A percentile compares a stretch with the other conserved stretches of the same genome.
Conservation (phyloP, 2,329 filamentous ascomycete genomes). For the Trichoderma sp. region DNA sequence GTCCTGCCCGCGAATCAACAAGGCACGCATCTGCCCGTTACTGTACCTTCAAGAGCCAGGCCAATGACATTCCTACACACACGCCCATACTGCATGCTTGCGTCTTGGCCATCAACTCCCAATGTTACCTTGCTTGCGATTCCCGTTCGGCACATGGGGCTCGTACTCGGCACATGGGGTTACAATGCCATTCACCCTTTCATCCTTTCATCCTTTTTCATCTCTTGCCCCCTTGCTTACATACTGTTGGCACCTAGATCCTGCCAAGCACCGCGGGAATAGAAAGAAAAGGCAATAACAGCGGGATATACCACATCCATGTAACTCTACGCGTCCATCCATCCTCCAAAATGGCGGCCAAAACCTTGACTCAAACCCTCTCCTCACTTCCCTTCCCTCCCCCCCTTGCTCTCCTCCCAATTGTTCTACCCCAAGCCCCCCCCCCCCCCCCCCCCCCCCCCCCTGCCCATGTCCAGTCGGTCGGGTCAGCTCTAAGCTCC, state of each 20-base stretch:
- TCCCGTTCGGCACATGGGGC: neutral
- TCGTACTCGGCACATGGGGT: conserved; percentile 10
- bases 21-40: neutral
- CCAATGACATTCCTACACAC: neutral
- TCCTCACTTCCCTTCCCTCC: neutral
- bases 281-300: neutral
- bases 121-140: neutral
- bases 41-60: neutral
- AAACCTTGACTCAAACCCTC: neutral
- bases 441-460: neutral
- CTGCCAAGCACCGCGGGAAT: neutral
- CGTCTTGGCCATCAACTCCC: neutral
- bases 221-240: neutral
- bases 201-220: conserved; percentile 6
- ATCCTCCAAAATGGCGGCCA: neutral
- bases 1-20: neutral
- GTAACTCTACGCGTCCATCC: neutral
- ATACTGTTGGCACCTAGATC: neutral
- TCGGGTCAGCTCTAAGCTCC: conserved; percentile 13
- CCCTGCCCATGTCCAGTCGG: conserved; percentile 7
- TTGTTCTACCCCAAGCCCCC: neutral
- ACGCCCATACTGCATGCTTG: neutral
- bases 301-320: neutral
- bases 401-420: neutral
- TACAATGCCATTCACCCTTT: conserved; percentile 3